Evolutionary conservation across 371 early-diverging fungal species (phyloP), one percentile per base, ranked within the genome.

Genomic region (Encephalitozoon hellem): DNA sequence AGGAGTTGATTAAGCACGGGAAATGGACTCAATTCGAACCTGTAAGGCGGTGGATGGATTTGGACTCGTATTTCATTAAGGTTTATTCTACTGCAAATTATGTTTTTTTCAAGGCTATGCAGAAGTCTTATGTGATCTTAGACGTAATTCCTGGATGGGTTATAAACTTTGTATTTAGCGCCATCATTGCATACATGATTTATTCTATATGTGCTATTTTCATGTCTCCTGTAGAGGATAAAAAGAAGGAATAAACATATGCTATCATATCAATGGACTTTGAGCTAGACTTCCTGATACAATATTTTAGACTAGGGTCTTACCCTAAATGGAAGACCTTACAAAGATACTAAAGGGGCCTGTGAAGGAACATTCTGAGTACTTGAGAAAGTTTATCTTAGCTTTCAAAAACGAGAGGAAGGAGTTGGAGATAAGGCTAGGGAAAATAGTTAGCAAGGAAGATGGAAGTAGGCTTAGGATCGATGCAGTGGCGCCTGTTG

Each of bases 151-250:
- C 80, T 25, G 43, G 11, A 8, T 72, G 51, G 21, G 38, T 74
- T 28, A 32, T 80, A 15, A 42, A 63, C 65, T 6, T 43, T 30
- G 38, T 69, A 6, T 25, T 77, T 18, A 45, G 49, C 42, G 34
- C 47, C 11, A 66, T 74, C 11, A 80, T 80, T 64, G 39, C 42
- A 32, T 80, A 77, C 53, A 39, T 80, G 38, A 15, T 77, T 9
- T 72, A 78, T 34, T 80, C 77, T 11, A 80, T 80, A 39, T 34
- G 76, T 11, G 26, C 38, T 12, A 72, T 79, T n/a, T 72, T 77
- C 39, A 23, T 41, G 47, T 3, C 25, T 5, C 67, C 72, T 23
- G 55, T 18, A 1, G 26, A 26, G 23, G 39, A 75, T 21, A 30
- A 39, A 11, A 74, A 74, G 66, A 68, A 28, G 28, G 68, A 75